Conservation (phyloP, 768 basidiomycete species). For the Favolaschia claudopus region DNA sequence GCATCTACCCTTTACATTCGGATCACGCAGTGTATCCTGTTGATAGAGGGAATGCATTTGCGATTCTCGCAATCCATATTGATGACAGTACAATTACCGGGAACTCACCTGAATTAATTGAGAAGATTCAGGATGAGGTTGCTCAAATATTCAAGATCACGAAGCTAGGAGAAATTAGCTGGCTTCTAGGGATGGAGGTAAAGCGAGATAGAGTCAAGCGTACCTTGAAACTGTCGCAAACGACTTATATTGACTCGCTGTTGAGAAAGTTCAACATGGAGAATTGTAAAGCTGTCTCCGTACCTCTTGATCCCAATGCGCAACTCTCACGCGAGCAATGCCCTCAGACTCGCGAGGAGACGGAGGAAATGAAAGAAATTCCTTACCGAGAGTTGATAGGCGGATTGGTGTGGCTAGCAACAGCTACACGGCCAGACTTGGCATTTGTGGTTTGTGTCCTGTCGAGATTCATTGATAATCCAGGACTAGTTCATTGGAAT, state of each 20-base stretch:
- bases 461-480: constrained; percentile 9
- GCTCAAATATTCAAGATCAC: constrained; percentile 38
- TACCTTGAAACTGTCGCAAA: constrained; percentile 37
- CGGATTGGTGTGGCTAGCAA: constrained; percentile 4
- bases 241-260: constrained; percentile 35
- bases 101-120: constrained; percentile 14
- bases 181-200: constrained; percentile 43
- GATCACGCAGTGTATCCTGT: constrained; percentile 26
- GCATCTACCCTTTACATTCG: constrained; percentile 2
- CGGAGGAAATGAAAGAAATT: neutral
- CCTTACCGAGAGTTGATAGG: constrained; percentile 11
- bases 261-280: constrained; percentile 29
- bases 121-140: constrained; percentile 32
- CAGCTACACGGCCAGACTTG: constrained; percentile 12
- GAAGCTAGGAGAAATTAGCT: constrained; percentile 34
- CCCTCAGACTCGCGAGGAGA: neutral
- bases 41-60: constrained; percentile 3
- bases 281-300: constrained; percentile 5
- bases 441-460: constrained; percentile 1
- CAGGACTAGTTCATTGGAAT: constrained; percentile 13
- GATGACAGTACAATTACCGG: constrained; percentile 44
- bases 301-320: constrained; percentile 8
- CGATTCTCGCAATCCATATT: constrained; percentile 35
- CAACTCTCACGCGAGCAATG: constrained; percentile 5
- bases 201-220: constrained; percentile 21